Percentiles rank a stretch among this genome's conserved stretches.
Evolutionary conservation across 2,329 filamentous ascomycete genomes (phyloP).

Genomic region (Paraconiothyrium sp.): DNA sequence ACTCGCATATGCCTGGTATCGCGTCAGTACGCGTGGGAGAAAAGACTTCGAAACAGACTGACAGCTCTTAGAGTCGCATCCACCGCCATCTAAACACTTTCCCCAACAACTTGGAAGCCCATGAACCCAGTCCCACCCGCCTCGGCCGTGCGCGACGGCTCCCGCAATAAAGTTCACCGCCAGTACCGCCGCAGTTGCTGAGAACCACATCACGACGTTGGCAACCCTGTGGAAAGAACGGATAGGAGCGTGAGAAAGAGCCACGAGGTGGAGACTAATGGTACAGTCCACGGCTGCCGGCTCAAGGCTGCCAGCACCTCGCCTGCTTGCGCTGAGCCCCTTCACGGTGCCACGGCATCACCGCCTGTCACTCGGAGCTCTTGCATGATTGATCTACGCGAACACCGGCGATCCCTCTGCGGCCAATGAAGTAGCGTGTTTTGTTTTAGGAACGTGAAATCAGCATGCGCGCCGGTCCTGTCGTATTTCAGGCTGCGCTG

Average conservation of each 20-base stretch:
- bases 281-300: neutral
- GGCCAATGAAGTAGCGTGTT: neutral
- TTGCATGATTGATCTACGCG: slow-evolving; percentile 7
- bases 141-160: slow-evolving; percentile 8
- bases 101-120: slow-evolving; percentile 33
- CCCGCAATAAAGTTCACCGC: slow-evolving; percentile 1
- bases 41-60: slow-evolving; percentile 10
- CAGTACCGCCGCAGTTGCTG: neutral
- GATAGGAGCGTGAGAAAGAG: neutral
- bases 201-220: slow-evolving; percentile 20
- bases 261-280: neutral
- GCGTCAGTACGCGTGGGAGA: slow-evolving; percentile 13
- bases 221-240: neutral
- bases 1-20: slow-evolving; percentile 36
- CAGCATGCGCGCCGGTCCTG: slow-evolving; percentile 3
- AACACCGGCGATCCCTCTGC: slow-evolving; percentile 11
- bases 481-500: slow-evolving; percentile 14
- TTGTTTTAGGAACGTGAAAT: neutral
- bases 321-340: slow-evolving; percentile 6
- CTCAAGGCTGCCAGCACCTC: neutral
- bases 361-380: neutral
- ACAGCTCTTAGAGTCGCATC: slow-evolving; percentile 34
- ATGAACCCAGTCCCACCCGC: slow-evolving; percentile 29
- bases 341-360: slow-evolving; percentile 8
- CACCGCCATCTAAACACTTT: slow-evolving; percentile 29